Percentiles rank a stretch among this genome's conserved stretches.
These are phyloP conservation scores for Tylopilus intermedius DNA, from an alignment of 768 basidiomycete species.

Conservation along the genomic window DNA sequence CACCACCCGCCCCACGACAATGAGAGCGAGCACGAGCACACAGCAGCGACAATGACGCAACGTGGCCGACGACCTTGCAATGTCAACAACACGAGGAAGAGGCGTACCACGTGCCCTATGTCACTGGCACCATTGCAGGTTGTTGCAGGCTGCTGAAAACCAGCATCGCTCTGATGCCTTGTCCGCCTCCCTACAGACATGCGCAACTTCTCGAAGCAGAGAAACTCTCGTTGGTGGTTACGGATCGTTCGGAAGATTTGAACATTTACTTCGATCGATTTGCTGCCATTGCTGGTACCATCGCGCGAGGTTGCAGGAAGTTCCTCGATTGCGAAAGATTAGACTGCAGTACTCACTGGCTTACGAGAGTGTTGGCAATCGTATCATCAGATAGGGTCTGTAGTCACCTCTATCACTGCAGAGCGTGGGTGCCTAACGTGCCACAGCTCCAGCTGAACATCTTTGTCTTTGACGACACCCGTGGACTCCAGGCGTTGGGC, in stretches of 20 bases:
- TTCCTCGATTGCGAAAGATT: conserved; percentile 40
- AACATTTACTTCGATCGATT: conserved; percentile 37
- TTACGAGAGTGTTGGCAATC: conserved; percentile 51
- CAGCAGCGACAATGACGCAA: too few relatives aligned
- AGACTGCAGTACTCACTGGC: conserved; percentile 43
- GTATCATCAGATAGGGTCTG: conserved; percentile 40
- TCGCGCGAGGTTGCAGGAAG: conserved; percentile 27
- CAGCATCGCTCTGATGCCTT: background rate
- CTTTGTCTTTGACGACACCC: too few relatives aligned
- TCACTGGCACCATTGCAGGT: too few relatives aligned
- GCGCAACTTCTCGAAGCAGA: too few relatives aligned
- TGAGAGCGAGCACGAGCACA: too few relatives aligned
- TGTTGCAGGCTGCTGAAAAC: too few relatives aligned
- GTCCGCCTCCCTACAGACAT: conserved; percentile 6
- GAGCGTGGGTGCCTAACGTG: background rate
- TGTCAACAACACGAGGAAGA: too few relatives aligned
- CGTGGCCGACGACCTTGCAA: too few relatives aligned
- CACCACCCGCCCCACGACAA: too few relatives aligned
- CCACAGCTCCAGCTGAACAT: too few relatives aligned
- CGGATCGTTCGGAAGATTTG: conserved; percentile 32
- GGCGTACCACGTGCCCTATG: too few relatives aligned
- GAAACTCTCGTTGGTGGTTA: conserved; percentile 40
- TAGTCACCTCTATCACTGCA: background rate
- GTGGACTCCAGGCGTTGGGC: too few relatives aligned
- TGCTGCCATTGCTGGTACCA: conserved; percentile 26